Evolutionary conservation across 2,329 filamentous ascomycete species (phyloP), one percentile per base, ranked within the genome.

Genomic region (Macroventuria anomochaeta): DNA sequence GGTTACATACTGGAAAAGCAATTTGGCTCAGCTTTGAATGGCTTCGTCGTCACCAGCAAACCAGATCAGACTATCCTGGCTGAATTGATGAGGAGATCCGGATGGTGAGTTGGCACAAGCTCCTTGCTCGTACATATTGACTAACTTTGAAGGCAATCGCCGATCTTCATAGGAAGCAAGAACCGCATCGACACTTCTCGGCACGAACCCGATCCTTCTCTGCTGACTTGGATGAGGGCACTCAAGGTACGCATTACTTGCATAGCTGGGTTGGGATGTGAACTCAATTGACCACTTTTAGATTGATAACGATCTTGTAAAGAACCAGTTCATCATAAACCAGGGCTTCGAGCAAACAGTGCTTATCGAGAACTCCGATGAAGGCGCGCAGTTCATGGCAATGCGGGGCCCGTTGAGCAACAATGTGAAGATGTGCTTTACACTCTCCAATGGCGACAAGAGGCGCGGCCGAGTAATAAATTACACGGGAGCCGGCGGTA

Each of bases 261-360:
- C 12, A n/a, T 28, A 11, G 3, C n/a, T 8, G 13, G 8, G 3
- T 12, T 33, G 5, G 3, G 21, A 25, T 15, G 10, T 11, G 15
- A 34, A 20, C 31, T 15, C 18, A 26, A 28, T 64, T 72, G 53
- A 72, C 47, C 6, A 29, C 23, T 18, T 18, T 7, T 17, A 53
- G 51, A 39, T 53, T 31, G 51, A 53, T 2, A 48, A 93, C 61
- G 84, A 89, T 17, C 76, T 89, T 36, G 88, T 97, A 17, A 87
- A 87, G 42, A 89, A 91, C 56, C 88, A 92, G 54, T 79, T 97
- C 39, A 88, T 99, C 66, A 95, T 97, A 70, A 88, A 87, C 57
- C 83, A 91, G 63, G 77, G 79, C 6, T 91, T 97, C 46, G 95
- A 99, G 57, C 93, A 97, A 72, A 85, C 88, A 7, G 84, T 96